These are phyloP conservation scores for Xylaria sp. DNA, from an alignment of 2,329 filamentous ascomycete species.

Conservation along the genomic window DNA sequence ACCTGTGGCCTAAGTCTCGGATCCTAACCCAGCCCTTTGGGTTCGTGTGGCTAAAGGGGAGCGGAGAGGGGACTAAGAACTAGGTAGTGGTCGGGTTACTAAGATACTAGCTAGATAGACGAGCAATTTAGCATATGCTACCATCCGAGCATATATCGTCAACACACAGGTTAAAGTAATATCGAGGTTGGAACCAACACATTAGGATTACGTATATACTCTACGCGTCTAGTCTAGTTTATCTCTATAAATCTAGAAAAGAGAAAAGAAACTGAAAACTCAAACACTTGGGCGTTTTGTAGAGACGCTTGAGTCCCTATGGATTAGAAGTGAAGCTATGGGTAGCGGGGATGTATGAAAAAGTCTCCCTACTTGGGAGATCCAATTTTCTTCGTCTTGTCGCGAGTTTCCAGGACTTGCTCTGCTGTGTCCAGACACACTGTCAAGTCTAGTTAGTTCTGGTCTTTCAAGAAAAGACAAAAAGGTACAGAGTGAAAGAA, in stretches of 20 bases:
- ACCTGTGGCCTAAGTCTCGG: too few relatives aligned
- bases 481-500: background rate
- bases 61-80: too few relatives aligned
- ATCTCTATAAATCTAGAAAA: background rate
- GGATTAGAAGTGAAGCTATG: background rate
- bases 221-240: background rate
- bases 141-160: background rate
- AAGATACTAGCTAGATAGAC: too few relatives aligned
- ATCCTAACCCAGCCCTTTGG: too few relatives aligned
- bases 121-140: too few relatives aligned
- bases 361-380: background rate
- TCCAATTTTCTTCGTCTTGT: background rate
- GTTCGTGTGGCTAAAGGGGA: too few relatives aligned
- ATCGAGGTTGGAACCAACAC: too few relatives aligned
- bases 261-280: background rate
- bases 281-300: background rate
- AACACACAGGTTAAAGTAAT: background rate
- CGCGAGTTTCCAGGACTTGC: constrained; percentile 13
- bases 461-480: too few relatives aligned
- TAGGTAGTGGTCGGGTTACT: too few relatives aligned
- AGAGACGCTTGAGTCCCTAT: background rate
- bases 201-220: background rate
- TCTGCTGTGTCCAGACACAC: constrained; percentile 30
- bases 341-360: background rate
- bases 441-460: constrained; percentile 10